Conservation (phyloP, 768 basidiomycete genomes). For the Phylloporus arenicola region DNA sequence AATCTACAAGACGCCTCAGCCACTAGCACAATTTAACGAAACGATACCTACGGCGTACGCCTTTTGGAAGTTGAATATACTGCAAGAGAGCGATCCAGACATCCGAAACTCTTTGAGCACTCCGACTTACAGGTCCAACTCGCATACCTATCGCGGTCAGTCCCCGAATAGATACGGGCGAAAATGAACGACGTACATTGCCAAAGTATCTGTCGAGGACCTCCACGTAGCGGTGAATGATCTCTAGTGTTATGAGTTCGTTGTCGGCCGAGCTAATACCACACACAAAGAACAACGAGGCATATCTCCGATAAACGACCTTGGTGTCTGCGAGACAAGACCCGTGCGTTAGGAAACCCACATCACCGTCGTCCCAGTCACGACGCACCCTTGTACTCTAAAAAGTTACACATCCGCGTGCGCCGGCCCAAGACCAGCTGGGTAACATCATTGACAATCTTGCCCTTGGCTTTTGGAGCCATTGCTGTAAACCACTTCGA, state of each 20-base stretch:
- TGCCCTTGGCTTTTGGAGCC: slow-evolving; percentile 72
- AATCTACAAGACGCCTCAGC: slow-evolving; percentile 42
- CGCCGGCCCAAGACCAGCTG: slow-evolving; percentile 85
- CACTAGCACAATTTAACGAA: background rate
- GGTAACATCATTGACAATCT: slow-evolving; percentile 94
- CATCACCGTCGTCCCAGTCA: background rate
- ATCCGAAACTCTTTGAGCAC: background rate
- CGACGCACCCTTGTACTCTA: slow-evolving; percentile 87
- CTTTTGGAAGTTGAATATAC: slow-evolving; percentile 97
- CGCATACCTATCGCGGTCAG: slow-evolving; percentile 58
- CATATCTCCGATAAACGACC: slow-evolving; percentile 93
- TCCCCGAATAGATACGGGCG: background rate
- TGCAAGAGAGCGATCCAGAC: slow-evolving; percentile 26
- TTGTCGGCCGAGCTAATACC: slow-evolving; percentile 83
- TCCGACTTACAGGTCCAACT: slow-evolving; percentile 76
- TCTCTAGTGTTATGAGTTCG: slow-evolving; percentile 86
- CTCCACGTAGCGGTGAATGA: slow-evolving; percentile 92
- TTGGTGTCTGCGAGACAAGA: slow-evolving; percentile 51
- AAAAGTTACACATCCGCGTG: slow-evolving; percentile 90
- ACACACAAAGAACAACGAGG: slow-evolving; percentile 91
- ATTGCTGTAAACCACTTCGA: slow-evolving; percentile 95
- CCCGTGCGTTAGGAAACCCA: background rate
- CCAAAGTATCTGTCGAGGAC: slow-evolving; percentile 64
- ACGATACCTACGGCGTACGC: slow-evolving; percentile 67
- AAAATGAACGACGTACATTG: slow-evolving; percentile 29